Evolutionary conservation across 2,329 filamentous ascomycete species (phyloP), one percentile per base, ranked within the genome.

Genomic region (Colletotrichum brevisporum): DNA sequence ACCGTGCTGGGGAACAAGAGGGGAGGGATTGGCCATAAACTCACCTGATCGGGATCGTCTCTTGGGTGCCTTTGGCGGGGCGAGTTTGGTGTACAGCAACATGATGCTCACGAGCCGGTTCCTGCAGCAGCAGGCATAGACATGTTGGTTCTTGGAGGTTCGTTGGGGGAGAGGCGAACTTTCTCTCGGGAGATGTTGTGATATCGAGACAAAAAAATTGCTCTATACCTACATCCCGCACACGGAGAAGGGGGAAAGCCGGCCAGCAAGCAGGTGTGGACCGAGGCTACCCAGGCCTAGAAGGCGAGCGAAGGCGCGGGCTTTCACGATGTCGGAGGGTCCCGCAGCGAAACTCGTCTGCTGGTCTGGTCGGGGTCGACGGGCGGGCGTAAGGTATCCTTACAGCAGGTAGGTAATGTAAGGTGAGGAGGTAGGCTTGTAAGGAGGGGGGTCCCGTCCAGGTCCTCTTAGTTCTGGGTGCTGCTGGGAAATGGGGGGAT

Each of bases 41-140:
- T 80, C 78, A 89, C 87, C 87, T 76, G 86, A 84, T 80, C 88
- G 83, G n/a, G 88, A 90, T 63, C 88, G 83, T 74, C 81, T 84
- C 78, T 89, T 90, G 39, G 88, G 88, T 52, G 83, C 80, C 78
- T 89, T 90, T n/a, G 88, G 86, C 54, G 83, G 77, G 67, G 88
- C 88, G 57, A 85, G 78, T 76, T 82, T 84, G n/a, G 87, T 88
- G 75, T 89, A 90, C 52, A 90, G 77, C 73, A 90, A 78, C 88
- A 90, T 89, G 52, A 73, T 77, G 74, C 55, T 69, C 67, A 69
- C 63, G 62, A 67, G 62, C 67, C 58, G 55, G 55, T 61, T 45
- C 36, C 62, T 69, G 62, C 43, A 66, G 50, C 50, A 55, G 62
- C 55, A 66, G 62, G 36, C 63, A 69, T 66, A 60, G 62, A 63